These are phyloP conservation scores for Eremothecium cymbalariae DNA, from an alignment of 1,139 yeast species.

Conservation along the genomic window DNA sequence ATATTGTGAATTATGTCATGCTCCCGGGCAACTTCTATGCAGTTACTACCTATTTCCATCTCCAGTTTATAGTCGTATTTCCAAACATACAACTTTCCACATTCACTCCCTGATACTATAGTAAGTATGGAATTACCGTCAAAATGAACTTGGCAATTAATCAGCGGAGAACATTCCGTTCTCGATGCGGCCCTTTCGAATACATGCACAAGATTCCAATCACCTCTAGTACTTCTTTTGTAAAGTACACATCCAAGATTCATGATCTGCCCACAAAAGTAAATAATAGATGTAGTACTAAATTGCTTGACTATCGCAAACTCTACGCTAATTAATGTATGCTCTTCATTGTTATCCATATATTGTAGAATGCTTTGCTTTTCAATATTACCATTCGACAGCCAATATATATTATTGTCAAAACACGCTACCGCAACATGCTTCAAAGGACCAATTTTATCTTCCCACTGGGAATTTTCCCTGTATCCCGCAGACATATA, in stretches of 20 bases:
- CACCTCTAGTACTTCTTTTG: slow-evolving; percentile 16
- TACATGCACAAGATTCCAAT: slow-evolving; percentile 17
- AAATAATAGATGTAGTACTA: slow-evolving; percentile 10
- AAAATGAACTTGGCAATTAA: slow-evolving; percentile 15
- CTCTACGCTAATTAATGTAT: slow-evolving; percentile 14
- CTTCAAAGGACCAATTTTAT: slow-evolving; percentile 8
- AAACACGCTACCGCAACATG: slow-evolving; percentile 15
- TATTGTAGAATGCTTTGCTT: slow-evolving; percentile 2
- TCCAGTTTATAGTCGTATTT: slow-evolving; percentile 13
- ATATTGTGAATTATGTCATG: slow-evolving; percentile 11
- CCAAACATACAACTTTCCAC: slow-evolving; percentile 19
- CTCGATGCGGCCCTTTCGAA: slow-evolving; percentile 6
- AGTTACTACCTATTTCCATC: slow-evolving; percentile 5
- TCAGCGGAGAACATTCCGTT: slow-evolving; percentile 12
- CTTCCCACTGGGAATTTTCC: slow-evolving; percentile 5
- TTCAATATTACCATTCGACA: slow-evolving; percentile 1
- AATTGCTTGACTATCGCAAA: slow-evolving; percentile 14
- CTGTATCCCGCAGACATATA: slow-evolving; percentile 7
- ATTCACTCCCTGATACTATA: slow-evolving; percentile 19
- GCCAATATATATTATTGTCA: slow-evolving; percentile 15
- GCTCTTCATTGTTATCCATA: slow-evolving; percentile 4
- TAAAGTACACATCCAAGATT: slow-evolving; percentile 20
- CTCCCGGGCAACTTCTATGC: slow-evolving; percentile 5
- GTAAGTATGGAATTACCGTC: slow-evolving; percentile 7
- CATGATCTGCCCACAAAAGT: slow-evolving; percentile 13